Conservation (phyloP, 2,329 filamentous ascomycete genomes). For the Fusarium heterosporum region DNA sequence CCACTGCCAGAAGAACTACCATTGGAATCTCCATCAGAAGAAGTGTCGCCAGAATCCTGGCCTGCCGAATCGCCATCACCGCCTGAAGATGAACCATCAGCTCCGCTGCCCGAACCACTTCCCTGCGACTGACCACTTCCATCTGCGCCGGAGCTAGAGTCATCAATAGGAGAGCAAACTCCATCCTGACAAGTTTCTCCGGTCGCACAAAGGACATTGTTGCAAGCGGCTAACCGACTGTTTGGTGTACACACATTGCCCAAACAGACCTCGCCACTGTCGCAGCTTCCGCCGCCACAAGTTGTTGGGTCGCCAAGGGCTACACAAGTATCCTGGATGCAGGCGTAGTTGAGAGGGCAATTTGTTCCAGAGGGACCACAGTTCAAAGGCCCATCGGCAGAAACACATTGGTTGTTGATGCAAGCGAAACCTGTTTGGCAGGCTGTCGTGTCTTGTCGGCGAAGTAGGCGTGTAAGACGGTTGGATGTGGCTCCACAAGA, state of each 20-base stretch:
- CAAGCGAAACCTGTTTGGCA: constrained; percentile 25
- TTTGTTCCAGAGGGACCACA: constrained; percentile 15
- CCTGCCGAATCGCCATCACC: background rate
- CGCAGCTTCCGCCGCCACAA: constrained; percentile 19
- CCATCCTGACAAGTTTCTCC: constrained; percentile 29
- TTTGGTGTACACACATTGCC: constrained; percentile 26
- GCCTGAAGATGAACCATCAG: too few relatives aligned
- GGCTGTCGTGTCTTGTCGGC: constrained; percentile 10
- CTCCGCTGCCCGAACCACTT: background rate
- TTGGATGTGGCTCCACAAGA: constrained; percentile 7
- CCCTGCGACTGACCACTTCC: background rate
- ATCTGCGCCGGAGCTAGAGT: background rate
- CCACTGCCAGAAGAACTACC: background rate
- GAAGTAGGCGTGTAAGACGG: constrained; percentile 10
- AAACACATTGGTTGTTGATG: constrained; percentile 21
- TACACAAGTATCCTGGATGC: constrained; percentile 27
- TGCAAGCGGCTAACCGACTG: constrained; percentile 5
- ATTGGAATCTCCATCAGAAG: background rate
- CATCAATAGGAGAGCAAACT: background rate
- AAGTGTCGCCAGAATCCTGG: background rate
- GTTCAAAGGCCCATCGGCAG: background rate
- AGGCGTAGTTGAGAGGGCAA: constrained; percentile 30
- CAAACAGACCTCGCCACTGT: constrained; percentile 24
- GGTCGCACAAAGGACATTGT: background rate
- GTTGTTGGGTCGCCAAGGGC: constrained; percentile 9